These are phyloP conservation scores for Skeletonema grethae DNA, from an alignment of 108 stramenopile species.

Conservation along the genomic window DNA sequence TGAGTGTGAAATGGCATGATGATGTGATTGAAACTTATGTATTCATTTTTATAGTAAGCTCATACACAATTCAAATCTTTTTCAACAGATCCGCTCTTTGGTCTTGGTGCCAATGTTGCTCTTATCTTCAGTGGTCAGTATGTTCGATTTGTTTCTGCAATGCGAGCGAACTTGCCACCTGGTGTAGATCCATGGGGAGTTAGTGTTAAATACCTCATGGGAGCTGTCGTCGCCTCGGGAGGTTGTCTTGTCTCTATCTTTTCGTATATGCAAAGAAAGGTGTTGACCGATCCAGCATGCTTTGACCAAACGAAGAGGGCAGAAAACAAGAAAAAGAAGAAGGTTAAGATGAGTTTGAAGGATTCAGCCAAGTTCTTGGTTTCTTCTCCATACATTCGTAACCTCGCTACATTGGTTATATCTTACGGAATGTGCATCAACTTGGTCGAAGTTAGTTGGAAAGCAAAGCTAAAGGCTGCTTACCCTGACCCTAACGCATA, in stretches of 20 bases:
- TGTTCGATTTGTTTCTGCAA: constrained; percentile 85
- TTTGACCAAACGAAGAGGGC: constrained; percentile 57
- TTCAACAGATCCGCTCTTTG: constrained; percentile 90
- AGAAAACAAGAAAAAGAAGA: constrained; percentile 80
- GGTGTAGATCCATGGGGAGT: constrained; percentile 95
- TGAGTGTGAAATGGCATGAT: constrained; percentile 42
- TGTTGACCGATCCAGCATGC: constrained; percentile 79
- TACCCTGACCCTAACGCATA: constrained; percentile 97
- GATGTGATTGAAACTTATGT: background rate
- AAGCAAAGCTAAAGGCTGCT: constrained; percentile 96
- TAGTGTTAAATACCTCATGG: constrained; percentile 92
- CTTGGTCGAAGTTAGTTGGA: constrained; percentile 99
- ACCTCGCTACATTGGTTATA: constrained; percentile 93
- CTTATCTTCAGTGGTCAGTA: constrained; percentile 97
- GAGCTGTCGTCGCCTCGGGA: constrained; percentile 88
- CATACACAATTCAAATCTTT: background rate
- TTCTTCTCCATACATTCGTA: constrained; percentile 88
- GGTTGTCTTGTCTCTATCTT: constrained; percentile 79
- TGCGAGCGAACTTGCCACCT: constrained; percentile 78
- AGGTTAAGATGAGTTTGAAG: constrained; percentile 84
- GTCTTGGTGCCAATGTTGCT: constrained; percentile 95
- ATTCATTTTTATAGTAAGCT: background rate
- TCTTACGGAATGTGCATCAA: constrained; percentile 99
- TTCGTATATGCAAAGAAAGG: constrained; percentile 89
- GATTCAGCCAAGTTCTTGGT: constrained; percentile 94